Conservation (phyloP, 345 rosid genomes). For the Moringa oleifera region DNA sequence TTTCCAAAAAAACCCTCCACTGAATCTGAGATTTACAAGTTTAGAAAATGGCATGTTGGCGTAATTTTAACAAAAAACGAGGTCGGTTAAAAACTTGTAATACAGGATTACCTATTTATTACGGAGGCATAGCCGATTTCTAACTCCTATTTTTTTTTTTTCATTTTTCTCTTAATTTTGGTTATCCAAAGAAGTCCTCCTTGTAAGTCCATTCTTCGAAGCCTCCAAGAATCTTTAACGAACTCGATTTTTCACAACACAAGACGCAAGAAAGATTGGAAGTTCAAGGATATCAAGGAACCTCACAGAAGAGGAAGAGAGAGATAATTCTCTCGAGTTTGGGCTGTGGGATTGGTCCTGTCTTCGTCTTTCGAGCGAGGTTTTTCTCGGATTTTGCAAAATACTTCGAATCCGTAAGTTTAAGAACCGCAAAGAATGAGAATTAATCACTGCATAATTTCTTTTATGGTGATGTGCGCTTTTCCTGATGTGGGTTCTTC, state of each 20-base stretch:
- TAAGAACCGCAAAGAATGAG: not conserved
- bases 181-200: not conserved
- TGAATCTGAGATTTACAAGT: not conserved
- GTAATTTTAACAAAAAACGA: not conserved
- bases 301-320: not conserved
- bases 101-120: slow-evolving; percentile 24
- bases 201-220: slow-evolving; percentile 8
- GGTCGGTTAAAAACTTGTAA: not conserved
- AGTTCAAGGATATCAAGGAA: slow-evolving; percentile 4
- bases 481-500: slow-evolving; percentile 1
- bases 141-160: not conserved
- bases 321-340: not conserved
- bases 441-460: not conserved
- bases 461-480: not conserved
- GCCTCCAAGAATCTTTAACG: slow-evolving; percentile 5
- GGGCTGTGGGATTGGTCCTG: not conserved
- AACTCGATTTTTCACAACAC: slow-evolving; percentile 8
- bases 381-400: not conserved
- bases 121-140: slow-evolving; percentile 1
- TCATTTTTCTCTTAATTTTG: not conserved
- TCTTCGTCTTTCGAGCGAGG: not conserved
- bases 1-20: not conserved
- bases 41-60: not conserved
- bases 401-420: not conserved
- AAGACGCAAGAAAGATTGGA: not conserved